Conservation (phyloP, 768 basidiomycete genomes). For the Amanita pallidorosea region DNA sequence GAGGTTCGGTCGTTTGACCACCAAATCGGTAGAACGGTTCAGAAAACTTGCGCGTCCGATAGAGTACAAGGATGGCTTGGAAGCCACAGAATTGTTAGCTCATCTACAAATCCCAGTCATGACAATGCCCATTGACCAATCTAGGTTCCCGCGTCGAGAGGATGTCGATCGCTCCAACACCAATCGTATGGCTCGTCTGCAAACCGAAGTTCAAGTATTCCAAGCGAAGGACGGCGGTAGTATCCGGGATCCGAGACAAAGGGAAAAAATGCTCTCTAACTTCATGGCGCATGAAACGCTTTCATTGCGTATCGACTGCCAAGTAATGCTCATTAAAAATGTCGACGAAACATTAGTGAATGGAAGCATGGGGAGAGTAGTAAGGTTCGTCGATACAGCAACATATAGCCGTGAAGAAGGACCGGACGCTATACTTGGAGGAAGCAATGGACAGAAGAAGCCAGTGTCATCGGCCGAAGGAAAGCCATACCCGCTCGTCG, state of each 20-base stretch:
- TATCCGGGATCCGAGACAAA: conserved; percentile 39
- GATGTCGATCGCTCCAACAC: conserved; percentile 85
- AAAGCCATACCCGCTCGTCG: conserved; percentile 58
- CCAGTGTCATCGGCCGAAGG: conserved; percentile 9
- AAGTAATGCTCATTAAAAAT: conserved; percentile 97
- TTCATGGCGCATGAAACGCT: conserved; percentile 79
- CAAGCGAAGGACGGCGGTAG: conserved; percentile 53
- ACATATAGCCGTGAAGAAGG: conserved; percentile 33
- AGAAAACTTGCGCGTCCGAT: conserved; percentile 59
- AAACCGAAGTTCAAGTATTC: conserved; percentile 43
- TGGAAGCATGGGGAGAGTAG: conserved; percentile 82
- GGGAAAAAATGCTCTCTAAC: conserved; percentile 74
- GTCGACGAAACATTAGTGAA: conserved; percentile 86
- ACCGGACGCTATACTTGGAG: conserved; percentile 18
- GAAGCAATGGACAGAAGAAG: conserved; percentile 18
- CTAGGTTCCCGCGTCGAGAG: conserved; percentile 82
- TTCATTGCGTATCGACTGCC: conserved; percentile 67
- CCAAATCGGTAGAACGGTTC: conserved; percentile 62
- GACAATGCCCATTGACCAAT: background rate
- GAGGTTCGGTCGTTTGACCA: conserved; percentile 74
- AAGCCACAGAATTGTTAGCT: conserved; percentile 81
- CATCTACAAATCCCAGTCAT: background rate
- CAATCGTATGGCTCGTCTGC: conserved; percentile 51
- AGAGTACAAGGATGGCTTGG: conserved; percentile 68
- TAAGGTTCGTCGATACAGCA: conserved; percentile 56